A percentile compares a stretch with the other conserved stretches of the same genome.
These are phyloP conservation scores for Cystofilobasidium capitatum DNA, from an alignment of 768 basidiomycete genomes.

Conservation along the genomic window DNA sequence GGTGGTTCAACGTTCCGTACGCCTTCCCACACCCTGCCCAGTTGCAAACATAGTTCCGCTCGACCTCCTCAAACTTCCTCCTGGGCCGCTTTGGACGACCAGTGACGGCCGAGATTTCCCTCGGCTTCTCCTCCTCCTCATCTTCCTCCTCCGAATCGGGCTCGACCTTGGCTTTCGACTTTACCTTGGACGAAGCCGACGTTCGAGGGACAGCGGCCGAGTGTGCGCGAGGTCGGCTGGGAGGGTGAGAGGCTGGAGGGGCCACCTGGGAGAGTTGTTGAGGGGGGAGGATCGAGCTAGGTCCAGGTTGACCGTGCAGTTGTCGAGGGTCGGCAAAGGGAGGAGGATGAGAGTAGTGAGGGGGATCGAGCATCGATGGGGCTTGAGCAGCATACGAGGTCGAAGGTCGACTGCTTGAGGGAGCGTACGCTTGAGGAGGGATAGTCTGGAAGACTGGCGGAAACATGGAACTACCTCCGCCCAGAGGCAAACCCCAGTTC, in stretches of 20 bases:
- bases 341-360: not conserved
- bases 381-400: not conserved
- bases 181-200: not conserved
- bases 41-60: constrained; percentile 15
- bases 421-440: not conserved
- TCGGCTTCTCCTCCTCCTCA: not conserved
- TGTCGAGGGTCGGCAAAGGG: not conserved
- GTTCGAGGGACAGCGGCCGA: not conserved
- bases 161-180: not conserved
- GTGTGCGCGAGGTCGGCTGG: not conserved
- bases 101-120: constrained; percentile 18
- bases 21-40: constrained; percentile 55
- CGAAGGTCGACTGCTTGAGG: not conserved
- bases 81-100: constrained; percentile 20
- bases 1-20: constrained; percentile 90
- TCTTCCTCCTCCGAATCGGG: not conserved
- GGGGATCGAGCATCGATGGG: not conserved
- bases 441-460: not conserved
- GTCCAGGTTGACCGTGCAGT: too few relatives aligned
- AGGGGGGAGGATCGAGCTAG: too few relatives aligned
- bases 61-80: constrained; percentile 21
- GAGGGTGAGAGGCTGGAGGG: too few relatives aligned
- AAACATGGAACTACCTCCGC: too few relatives aligned
- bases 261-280: too few relatives aligned
- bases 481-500: not conserved